Percentiles rank a stretch among this genome's conserved stretches.
Evolutionary conservation across 1,284 basidiomycete species (phyloP).

Genomic region (Malassezia pachydermatis): DNA sequence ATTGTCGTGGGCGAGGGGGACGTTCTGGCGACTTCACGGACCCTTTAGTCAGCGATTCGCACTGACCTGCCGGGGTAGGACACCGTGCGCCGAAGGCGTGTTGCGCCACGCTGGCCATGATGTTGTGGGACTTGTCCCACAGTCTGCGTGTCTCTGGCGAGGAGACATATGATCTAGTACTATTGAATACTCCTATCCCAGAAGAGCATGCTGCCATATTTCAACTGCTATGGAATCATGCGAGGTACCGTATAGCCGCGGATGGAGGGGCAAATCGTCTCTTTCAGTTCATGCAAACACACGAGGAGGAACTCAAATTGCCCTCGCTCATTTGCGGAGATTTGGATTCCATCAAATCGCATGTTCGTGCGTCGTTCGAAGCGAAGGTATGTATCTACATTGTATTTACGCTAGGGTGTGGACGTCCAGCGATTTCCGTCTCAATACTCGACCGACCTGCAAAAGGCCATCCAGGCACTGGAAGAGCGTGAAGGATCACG

Average conservation of each 20-base stretch:
- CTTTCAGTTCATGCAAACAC: conserved; percentile 55
- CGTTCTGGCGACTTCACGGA: no score
- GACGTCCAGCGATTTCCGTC: conserved; percentile 59
- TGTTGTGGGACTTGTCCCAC: no score
- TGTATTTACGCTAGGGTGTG: conserved; percentile 58
- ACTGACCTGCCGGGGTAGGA: no score
- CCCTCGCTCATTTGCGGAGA: conserved; percentile 86
- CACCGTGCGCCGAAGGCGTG: no score
- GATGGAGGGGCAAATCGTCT: conserved; percentile 87
- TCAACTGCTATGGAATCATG: conserved; percentile 18
- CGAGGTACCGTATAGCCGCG: conserved; percentile 56
- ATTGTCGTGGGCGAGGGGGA: conserved; percentile 1
- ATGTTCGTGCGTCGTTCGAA: conserved; percentile 63
- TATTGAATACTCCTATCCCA: conserved; percentile 19
- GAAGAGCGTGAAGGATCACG: conserved; percentile 51
- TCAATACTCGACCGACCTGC: conserved; percentile 81
- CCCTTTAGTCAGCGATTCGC: no score
- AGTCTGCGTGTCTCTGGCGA: no score
- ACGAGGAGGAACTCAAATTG: conserved; percentile 17
- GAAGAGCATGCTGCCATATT: conserved; percentile 6
- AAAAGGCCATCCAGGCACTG: conserved; percentile 72
- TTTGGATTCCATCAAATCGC: conserved; percentile 68
- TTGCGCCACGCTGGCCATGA: no score
- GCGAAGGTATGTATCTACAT: conserved; percentile 36
- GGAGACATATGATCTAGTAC: conserved; percentile 12